Evolutionary conservation across 1,284 basidiomycete species (phyloP).

Genomic region (Ceratobasidium theobromae): DNA sequence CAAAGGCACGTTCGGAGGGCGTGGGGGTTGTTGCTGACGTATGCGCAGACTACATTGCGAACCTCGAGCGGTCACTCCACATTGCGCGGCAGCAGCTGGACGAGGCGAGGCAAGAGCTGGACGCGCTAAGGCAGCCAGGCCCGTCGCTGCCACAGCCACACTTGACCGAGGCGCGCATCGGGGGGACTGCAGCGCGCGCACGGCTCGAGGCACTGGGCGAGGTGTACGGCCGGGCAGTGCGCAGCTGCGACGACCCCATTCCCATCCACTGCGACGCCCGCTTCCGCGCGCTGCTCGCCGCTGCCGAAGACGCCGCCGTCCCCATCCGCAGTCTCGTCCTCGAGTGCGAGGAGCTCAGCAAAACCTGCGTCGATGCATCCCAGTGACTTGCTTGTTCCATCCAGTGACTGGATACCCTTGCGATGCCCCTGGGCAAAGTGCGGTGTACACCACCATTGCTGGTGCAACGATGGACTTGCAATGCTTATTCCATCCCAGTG

Average conservation of each 20-base stretch:
- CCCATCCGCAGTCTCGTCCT: slow-evolving; percentile 15
- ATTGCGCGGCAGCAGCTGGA: slow-evolving; percentile 26
- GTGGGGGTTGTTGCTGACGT: background rate
- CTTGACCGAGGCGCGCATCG: background rate
- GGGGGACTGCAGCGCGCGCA: background rate
- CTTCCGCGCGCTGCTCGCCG: slow-evolving; percentile 3
- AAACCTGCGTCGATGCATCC: slow-evolving; percentile 16
- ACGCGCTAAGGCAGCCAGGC: slow-evolving; percentile 11
- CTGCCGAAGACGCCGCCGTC: slow-evolving; percentile 7
- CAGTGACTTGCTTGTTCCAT: no score
- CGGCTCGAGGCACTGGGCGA: slow-evolving; percentile 6
- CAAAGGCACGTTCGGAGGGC: background rate
- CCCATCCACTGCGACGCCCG: slow-evolving; percentile 23
- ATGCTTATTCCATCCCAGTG: no score
- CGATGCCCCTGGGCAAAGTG: no score
- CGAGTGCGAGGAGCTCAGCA: slow-evolving; percentile 26
- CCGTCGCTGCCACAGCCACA: slow-evolving; percentile 11
- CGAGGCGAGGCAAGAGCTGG: slow-evolving; percentile 10
- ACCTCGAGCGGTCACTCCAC: slow-evolving; percentile 23
- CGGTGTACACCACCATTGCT: no score
- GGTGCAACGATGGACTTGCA: no score
- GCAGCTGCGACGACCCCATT: slow-evolving; percentile 26
- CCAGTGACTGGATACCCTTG: no score
- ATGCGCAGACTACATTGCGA: slow-evolving; percentile 30
- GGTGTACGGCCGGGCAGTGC: background rate